Base-by-base conservation (phyloP, 768 basidiomycete genomes). In the Amylocystis lapponica region DNA sequence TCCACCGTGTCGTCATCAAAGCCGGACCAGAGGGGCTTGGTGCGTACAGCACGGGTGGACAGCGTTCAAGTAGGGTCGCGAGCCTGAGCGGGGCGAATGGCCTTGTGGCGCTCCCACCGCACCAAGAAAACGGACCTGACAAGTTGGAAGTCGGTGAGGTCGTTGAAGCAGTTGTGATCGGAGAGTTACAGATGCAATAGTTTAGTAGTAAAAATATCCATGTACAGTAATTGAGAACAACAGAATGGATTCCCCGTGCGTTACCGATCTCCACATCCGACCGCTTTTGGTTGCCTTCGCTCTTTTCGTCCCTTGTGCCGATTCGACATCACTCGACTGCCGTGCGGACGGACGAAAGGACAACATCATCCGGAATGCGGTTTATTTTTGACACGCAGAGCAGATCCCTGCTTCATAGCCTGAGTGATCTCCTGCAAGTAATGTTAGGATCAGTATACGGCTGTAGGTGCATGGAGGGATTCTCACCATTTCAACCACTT, bases 71-170 rank as follows among this genome's bases (percentile, higher is more conserved):
- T 54, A 71, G 87, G 19, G 82, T 85, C 4, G 83, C 83, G 11
- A 92, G 89, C 52, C 55, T 95, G 37, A 80, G 74, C 31, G 83
- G 83, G 2, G 88, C 89, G 13, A 92, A 93, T 58, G 90, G 81
- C 2, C 64, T 94, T 32, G 78, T 86, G 1, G 71, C 82, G 17
- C 58, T 93, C 17, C 90, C 89, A 2, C 60, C 68, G 60, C 50
- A 33, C 59, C 64, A 5, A 53, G 57, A 39, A 47, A 50, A 42
- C 7, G 64, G 62, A 10, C 61, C 60, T n/a, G 56, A 56, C 16
- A 59, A 55, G 22, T 45, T 87, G 35, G 67, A 74, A 33, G 64
- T 57, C 4, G 87, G 85, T n/a, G 71, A 76, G 26, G 63, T 62
- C 46, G 81, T 69, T 0, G 66, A 78, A 8, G 78, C 81, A 5